phyloP scores from a whole-genome alignment of 2,329 filamentous ascomycete species.

The Neofusicoccum parvum region DNA sequence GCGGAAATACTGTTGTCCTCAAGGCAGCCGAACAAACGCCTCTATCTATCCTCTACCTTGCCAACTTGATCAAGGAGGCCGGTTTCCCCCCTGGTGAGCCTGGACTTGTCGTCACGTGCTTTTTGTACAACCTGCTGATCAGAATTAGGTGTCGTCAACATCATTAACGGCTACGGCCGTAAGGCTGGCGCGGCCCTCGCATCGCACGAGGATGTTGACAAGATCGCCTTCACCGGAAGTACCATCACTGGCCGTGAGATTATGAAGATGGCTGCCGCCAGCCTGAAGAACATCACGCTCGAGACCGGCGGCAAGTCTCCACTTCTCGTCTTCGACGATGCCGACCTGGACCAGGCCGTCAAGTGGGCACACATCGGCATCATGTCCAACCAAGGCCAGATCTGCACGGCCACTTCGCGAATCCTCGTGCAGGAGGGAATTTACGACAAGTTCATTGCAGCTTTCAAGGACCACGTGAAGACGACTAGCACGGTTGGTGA shows the following conservation, averaged over 20 bases:
- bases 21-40: constrained; percentile 61
- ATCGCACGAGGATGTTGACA: constrained; percentile 60
- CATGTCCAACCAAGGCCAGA: constrained; percentile 58
- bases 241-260: constrained; percentile 62
- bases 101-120: not conserved
- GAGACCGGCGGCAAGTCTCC: constrained; percentile 67
- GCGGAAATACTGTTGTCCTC: constrained; percentile 58
- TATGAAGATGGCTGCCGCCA: constrained; percentile 56
- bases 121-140: not conserved
- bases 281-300: constrained; percentile 61
- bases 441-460: constrained; percentile 57
- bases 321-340: constrained; percentile 58
- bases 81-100: constrained; percentile 52
- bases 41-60: constrained; percentile 60
- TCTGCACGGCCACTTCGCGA: constrained; percentile 49
- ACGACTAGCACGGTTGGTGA: constrained; percentile 40
- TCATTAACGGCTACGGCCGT: constrained; percentile 59
- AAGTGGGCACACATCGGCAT: constrained; percentile 47
- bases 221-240: constrained; percentile 66
- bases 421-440: constrained; percentile 64
- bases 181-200: constrained; percentile 62
- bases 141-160: constrained; percentile 58
- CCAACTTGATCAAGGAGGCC: constrained; percentile 52
- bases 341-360: constrained; percentile 48
- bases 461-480: constrained; percentile 50